Evolutionary conservation across 331 rosid genomes (phyloP).

Genomic region (Quercus lobata): DNA sequence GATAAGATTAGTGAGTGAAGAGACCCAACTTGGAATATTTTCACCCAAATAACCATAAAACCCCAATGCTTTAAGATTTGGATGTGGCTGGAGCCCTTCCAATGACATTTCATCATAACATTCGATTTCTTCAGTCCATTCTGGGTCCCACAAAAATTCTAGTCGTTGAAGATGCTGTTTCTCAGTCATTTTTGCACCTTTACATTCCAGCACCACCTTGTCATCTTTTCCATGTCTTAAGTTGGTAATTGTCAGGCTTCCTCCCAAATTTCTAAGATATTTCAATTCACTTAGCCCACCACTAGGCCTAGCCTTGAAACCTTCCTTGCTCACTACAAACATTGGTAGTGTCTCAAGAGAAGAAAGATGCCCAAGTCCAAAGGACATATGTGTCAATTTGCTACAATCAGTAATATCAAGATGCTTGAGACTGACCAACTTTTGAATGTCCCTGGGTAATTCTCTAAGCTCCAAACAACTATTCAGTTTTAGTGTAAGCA

Average conservation of each 20-base stretch:
- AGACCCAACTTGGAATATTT: not conserved
- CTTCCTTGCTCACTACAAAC: constrained; percentile 3
- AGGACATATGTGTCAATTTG: no score
- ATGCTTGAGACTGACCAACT: no score
- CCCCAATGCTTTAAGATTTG: not conserved
- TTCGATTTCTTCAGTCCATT: no score
- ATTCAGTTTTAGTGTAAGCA: no score
- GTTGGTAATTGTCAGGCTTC: not conserved
- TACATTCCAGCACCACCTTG: not conserved
- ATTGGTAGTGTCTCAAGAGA: not conserved
- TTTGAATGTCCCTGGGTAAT: no score
- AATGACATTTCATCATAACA: not conserved
- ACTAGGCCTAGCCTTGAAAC: not conserved
- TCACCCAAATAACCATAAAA: constrained; percentile 6
- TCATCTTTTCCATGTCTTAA: not conserved
- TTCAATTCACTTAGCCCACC: not conserved
- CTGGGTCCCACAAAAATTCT: constrained; percentile 20
- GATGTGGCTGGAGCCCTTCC: constrained; percentile 8
- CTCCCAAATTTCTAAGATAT: not conserved
- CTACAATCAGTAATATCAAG: no score
- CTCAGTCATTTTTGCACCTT: not conserved
- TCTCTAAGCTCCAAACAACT: no score
- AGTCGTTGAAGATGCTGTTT: constrained; percentile 3
- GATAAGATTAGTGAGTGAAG: not conserved
- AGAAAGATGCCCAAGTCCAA: no score